phyloP scores from a whole-genome alignment of 2,329 filamentous ascomycete genomes.

The Cytospora schulzeri region DNA sequence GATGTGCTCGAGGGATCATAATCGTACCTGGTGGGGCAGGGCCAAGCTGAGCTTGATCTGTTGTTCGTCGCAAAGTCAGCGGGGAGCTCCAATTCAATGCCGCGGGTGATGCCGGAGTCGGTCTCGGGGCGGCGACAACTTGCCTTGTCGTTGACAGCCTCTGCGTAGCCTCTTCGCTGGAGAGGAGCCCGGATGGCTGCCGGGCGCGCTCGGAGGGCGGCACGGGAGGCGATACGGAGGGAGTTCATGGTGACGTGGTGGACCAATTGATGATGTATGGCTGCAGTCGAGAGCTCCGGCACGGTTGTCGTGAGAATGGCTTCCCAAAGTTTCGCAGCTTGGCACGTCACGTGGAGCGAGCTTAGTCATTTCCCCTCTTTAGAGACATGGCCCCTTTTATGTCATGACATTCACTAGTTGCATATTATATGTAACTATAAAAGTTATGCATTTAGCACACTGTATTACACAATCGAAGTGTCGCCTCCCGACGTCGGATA shows the following conservation, averaged over 20 bases:
- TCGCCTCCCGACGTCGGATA: not conserved
- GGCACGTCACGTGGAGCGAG: constrained; percentile 20
- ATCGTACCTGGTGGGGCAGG: constrained; percentile 95
- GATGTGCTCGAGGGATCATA: not conserved
- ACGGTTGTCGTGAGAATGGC: constrained; percentile 19
- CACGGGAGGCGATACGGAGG: constrained; percentile 80
- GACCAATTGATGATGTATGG: constrained; percentile 49
- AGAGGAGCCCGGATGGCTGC: constrained; percentile 73
- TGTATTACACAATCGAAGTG: not conserved
- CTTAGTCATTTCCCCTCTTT: not conserved
- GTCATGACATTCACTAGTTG: not conserved
- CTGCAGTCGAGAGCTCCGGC: constrained; percentile 46
- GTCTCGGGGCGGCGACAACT: constrained; percentile 35
- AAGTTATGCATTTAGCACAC: not conserved
- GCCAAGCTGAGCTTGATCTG: constrained; percentile 96
- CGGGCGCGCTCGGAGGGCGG: constrained; percentile 82
- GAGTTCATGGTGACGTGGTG: constrained; percentile 79
- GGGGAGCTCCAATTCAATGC: constrained; percentile 13
- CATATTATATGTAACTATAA: not conserved
- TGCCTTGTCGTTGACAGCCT: constrained; percentile 82
- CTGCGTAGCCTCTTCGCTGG: constrained; percentile 89
- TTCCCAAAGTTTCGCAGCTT: constrained; percentile 25
- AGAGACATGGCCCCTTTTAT: not conserved
- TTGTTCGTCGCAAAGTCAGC: constrained; percentile 24
- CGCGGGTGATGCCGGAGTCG: constrained; percentile 24